Percentiles rank a stretch among this genome's conserved stretches.
These are phyloP conservation scores for Cystofilobasidium bisporidii DNA, from an alignment of 768 basidiomycete species.

Conservation along the genomic window DNA sequence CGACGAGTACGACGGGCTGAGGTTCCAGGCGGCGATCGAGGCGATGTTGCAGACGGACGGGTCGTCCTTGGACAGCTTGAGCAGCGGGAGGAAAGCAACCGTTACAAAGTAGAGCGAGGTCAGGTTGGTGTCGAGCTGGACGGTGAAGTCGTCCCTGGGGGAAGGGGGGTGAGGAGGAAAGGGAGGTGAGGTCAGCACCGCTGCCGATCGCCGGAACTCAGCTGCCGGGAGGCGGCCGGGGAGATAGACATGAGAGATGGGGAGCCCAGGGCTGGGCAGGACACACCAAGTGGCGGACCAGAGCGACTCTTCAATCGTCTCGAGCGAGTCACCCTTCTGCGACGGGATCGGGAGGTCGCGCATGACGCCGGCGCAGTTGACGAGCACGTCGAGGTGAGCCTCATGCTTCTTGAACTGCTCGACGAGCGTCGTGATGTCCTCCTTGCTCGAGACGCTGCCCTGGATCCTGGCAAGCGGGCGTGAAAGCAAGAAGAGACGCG, in stretches of 20 bases:
- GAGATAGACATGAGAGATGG: too few relatives aligned
- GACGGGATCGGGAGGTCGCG: not conserved
- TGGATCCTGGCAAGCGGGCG: slow-evolving; percentile 1
- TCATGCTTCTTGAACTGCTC: not conserved
- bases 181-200: too few relatives aligned
- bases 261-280: too few relatives aligned
- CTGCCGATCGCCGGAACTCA: too few relatives aligned
- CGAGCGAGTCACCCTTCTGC: not conserved
- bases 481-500: not conserved
- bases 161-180: too few relatives aligned
- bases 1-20: slow-evolving; percentile 10
- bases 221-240: too few relatives aligned
- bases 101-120: slow-evolving; percentile 27
- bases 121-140: slow-evolving; percentile 29
- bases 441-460: slow-evolving; percentile 18
- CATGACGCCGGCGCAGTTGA: slow-evolving; percentile 24
- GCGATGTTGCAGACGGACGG: slow-evolving; percentile 30
- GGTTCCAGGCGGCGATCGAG: slow-evolving; percentile 29
- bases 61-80: not conserved
- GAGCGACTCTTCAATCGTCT: not conserved
- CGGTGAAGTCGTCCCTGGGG: slow-evolving; percentile 11
- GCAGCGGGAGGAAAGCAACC: slow-evolving; percentile 17
- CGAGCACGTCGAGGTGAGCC: slow-evolving; percentile 15
- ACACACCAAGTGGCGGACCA: slow-evolving; percentile 11
- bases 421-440: slow-evolving; percentile 11